phyloP scores from a whole-genome alignment of 768 basidiomycete genomes.

The Naganishia friedmannii region DNA sequence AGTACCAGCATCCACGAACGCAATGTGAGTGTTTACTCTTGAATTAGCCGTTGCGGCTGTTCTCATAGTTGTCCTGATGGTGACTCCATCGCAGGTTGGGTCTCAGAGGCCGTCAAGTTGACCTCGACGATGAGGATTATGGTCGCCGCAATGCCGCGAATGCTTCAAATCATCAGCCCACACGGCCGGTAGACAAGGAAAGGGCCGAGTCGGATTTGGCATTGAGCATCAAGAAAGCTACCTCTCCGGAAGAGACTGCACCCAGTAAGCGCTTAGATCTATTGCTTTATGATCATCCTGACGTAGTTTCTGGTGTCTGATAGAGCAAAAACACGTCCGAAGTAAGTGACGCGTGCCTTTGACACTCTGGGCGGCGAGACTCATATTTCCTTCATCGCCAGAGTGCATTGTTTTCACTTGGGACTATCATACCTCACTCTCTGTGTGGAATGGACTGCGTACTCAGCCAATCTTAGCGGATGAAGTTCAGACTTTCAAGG shows the following conservation, averaged over 20 bases:
- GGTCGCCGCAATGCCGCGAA: constrained; percentile 55
- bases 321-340: constrained; percentile 93
- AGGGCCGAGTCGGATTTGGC: constrained; percentile 92
- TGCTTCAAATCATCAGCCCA: constrained; percentile 69
- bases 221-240: constrained; percentile 97
- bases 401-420: constrained; percentile 98
- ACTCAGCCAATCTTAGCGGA: constrained; percentile 96
- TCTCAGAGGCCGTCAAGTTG: constrained; percentile 10
- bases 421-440: constrained; percentile 97
- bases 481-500: constrained; percentile 98
- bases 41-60: not conserved
- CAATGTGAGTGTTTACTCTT: not conserved
- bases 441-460: constrained; percentile 94
- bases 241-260: constrained; percentile 87
- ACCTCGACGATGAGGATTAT: constrained; percentile 46
- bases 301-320: constrained; percentile 15
- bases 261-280: constrained; percentile 58
- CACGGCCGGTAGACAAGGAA: constrained; percentile 96
- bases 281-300: not conserved
- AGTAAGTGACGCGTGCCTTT: constrained; percentile 60
- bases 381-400: constrained; percentile 49
- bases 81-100: constrained; percentile 2
- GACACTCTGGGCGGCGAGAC: not conserved
- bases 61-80: not conserved
- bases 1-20: not conserved